Conservation (phyloP, 164 flowering plant genomes). For the Vitis rotundifolia region DNA sequence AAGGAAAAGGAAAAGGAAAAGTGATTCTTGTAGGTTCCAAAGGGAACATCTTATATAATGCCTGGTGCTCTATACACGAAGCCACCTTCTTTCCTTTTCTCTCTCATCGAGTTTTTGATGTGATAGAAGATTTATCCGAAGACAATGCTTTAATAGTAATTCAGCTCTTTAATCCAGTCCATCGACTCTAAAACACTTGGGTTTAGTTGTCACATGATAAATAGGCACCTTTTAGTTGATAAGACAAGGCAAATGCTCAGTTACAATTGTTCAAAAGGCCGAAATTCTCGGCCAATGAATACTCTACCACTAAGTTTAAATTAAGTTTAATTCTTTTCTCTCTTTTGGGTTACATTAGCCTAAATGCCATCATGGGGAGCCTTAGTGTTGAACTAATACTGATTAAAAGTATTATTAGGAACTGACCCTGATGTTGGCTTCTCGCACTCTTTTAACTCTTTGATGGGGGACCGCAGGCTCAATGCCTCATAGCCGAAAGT, state of each 20-base stretch:
- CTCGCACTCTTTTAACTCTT: not conserved
- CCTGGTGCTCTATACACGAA: slow-evolving; percentile 15
- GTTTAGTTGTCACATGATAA: slow-evolving; percentile 5
- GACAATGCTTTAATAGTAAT: not conserved
- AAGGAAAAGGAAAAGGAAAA: slow-evolving; percentile 6
- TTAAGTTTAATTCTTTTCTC: not conserved
- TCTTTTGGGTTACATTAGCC: not conserved
- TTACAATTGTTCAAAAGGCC: slow-evolving; percentile 18
- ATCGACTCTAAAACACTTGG: not conserved
- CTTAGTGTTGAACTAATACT: slow-evolving; percentile 4
- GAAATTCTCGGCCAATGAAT: slow-evolving; percentile 28
- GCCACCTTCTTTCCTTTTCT: slow-evolving; percentile 13
- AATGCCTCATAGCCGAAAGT: slow-evolving; percentile 15
- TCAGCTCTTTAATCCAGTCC: slow-evolving; percentile 8
- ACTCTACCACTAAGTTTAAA: slow-evolving; percentile 17
- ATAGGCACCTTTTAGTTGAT: slow-evolving; percentile 11
- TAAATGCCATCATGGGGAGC: slow-evolving; percentile 9
- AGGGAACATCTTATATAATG: slow-evolving; percentile 9
- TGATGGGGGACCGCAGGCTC: slow-evolving; percentile 4
- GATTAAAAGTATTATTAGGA: not conserved
- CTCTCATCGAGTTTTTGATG: slow-evolving; percentile 10
- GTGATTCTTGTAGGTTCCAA: slow-evolving; percentile 6
- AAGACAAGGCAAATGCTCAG: slow-evolving; percentile 4
- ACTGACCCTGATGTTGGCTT: slow-evolving; percentile 9
- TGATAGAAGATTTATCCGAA: slow-evolving; percentile 12